A percentile compares a stretch with the other conserved stretches of the same genome.
Conservation (phyloP, 2,329 filamentous ascomycete genomes). For the Mariannaea elegans region DNA sequence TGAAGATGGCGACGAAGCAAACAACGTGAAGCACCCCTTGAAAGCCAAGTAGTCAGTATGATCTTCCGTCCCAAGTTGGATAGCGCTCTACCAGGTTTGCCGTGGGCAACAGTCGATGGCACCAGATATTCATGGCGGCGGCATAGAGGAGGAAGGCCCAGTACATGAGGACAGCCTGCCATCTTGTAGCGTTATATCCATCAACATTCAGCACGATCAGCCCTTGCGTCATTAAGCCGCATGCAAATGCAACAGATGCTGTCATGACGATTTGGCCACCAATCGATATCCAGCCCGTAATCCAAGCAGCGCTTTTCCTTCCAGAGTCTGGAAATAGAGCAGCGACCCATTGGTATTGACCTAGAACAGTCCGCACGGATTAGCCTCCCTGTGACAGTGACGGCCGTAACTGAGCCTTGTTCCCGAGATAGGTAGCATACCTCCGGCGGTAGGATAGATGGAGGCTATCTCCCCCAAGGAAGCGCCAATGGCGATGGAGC, state of each 20-base stretch:
- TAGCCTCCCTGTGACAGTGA: too few species aligned
- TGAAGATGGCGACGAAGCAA: constrained; percentile 39
- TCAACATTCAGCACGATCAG: constrained; percentile 54
- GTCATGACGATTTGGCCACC: constrained; percentile 56
- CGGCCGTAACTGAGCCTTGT: too few species aligned
- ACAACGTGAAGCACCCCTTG: constrained; percentile 38
- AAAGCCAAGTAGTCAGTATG: background rate
- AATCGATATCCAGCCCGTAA: constrained; percentile 46
- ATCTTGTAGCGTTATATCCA: constrained; percentile 49
- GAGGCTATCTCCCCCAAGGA: constrained; percentile 33
- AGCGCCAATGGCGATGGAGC: constrained; percentile 25
- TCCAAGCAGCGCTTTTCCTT: constrained; percentile 9
- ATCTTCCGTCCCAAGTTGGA: too few species aligned
- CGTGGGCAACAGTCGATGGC: too few species aligned
- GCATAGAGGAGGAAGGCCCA: constrained; percentile 53
- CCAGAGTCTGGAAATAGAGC: constrained; percentile 27
- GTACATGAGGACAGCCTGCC: constrained; percentile 57
- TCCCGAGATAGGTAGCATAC: too few species aligned
- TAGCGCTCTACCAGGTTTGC: too few species aligned
- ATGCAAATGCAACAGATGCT: constrained; percentile 58
- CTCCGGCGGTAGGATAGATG: constrained; percentile 34
- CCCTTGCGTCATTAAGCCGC: constrained; percentile 53
- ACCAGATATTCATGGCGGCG: constrained; percentile 51
- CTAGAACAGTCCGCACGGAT: too few species aligned
- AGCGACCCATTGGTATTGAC: constrained; percentile 35